A percentile compares a stretch with the other conserved stretches of the same genome.
phyloP scores from a whole-genome alignment of 176 grass and related monocot genomes.

The Canna indica region DNA sequence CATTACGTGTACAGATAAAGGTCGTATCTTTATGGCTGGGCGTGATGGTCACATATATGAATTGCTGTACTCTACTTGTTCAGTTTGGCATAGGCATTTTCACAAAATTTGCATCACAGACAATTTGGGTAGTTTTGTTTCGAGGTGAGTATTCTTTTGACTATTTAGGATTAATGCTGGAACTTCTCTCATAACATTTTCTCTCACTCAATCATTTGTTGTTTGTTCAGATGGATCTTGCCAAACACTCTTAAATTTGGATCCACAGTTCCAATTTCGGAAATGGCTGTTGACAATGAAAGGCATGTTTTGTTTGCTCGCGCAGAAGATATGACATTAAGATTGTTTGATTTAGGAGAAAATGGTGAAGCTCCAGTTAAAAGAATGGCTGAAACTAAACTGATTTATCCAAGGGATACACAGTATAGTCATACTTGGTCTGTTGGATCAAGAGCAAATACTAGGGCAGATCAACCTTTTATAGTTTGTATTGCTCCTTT shows the following conservation, averaged over 20 bases:
- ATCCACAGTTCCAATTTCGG: constrained; percentile 73
- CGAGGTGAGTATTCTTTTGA: constrained; percentile 36
- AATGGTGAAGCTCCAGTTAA: constrained; percentile 57
- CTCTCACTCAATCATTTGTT: not conserved
- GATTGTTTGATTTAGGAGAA: constrained; percentile 78
- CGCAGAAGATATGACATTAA: constrained; percentile 74
- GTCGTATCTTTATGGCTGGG: constrained; percentile 82
- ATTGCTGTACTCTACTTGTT: constrained; percentile 79
- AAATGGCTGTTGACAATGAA: constrained; percentile 91
- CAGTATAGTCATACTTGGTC: constrained; percentile 47
- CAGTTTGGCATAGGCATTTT: constrained; percentile 81
- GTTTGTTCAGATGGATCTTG: constrained; percentile 72
- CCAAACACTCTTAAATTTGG: constrained; percentile 92
- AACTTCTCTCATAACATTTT: too few relatives aligned
- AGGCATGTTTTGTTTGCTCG: constrained; percentile 75
- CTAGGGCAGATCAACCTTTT: constrained; percentile 45
- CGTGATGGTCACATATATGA: constrained; percentile 91
- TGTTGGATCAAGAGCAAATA: constrained; percentile 39
- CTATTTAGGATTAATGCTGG: not conserved
- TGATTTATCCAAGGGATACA: constrained; percentile 70
- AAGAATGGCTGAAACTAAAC: constrained; percentile 82
- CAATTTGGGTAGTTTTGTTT: constrained; percentile 68
- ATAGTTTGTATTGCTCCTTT: constrained; percentile 70
- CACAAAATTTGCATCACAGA: constrained; percentile 79
- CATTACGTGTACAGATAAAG: constrained; percentile 75